phyloP scores from a whole-genome alignment of 2,329 filamentous ascomycete species.

The Aspergillus neotritici region DNA sequence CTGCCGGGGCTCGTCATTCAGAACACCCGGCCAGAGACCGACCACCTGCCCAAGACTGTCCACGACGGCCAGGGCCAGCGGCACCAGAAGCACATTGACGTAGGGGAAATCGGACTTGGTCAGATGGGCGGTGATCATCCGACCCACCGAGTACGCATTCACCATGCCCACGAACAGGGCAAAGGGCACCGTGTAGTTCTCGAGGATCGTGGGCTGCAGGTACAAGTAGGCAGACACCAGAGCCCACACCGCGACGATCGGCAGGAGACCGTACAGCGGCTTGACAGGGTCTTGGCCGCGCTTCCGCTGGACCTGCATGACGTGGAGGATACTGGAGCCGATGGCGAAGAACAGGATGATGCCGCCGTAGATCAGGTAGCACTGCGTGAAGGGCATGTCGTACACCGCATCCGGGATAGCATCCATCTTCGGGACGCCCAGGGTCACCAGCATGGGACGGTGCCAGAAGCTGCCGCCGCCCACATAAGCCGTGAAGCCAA shows the following conservation, averaged over 20 bases:
- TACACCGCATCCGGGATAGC: constrained; percentile 68
- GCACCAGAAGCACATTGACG: constrained; percentile 75
- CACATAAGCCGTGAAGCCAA: constrained; percentile 73
- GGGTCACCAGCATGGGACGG: constrained; percentile 65
- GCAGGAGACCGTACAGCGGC: constrained; percentile 72
- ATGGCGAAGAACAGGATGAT: constrained; percentile 82
- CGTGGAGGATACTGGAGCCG: constrained; percentile 65
- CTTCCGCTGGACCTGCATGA: constrained; percentile 71
- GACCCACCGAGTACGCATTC: constrained; percentile 91
- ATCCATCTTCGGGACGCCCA: constrained; percentile 60
- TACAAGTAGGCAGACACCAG: constrained; percentile 73
- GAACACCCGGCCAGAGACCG: constrained; percentile 63
- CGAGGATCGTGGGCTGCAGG: constrained; percentile 77
- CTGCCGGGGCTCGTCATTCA: constrained; percentile 76
- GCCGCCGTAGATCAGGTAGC: constrained; percentile 83
- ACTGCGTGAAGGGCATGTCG: constrained; percentile 79
- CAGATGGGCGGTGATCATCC: constrained; percentile 92
- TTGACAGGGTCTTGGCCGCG: constrained; percentile 62
- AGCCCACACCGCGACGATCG: constrained; percentile 72
- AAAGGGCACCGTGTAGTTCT: constrained; percentile 82
- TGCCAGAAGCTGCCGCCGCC: constrained; percentile 94
- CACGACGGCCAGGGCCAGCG: constrained; percentile 69
- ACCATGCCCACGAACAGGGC: constrained; percentile 80
- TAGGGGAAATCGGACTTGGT: constrained; percentile 85
- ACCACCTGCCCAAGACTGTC: constrained; percentile 72